Base-by-base conservation (phyloP, 2,329 filamentous ascomycete species). In the Periconia macrospinosa region DNA sequence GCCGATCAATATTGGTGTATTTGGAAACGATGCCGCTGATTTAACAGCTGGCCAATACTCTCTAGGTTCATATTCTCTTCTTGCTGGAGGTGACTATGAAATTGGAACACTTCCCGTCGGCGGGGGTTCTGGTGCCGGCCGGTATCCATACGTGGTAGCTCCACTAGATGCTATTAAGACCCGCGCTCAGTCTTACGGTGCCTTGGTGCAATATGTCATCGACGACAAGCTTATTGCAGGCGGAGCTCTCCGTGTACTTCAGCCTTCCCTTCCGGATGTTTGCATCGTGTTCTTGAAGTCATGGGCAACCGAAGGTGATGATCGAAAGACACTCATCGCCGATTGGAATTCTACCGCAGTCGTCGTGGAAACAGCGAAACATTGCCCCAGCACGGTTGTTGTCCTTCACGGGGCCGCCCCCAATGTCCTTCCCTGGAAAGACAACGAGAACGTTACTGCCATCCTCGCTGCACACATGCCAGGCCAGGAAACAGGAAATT, bases 251-350 rank as follows among this genome's bases (percentile, higher is more conserved):
- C 14, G 53, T 9, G 54, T 42, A 18, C 56, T 67, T 9, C 64
- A 67, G 20, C 75, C 77, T 30, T 46, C 59, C n/a, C 63, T 78
- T 1, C 57, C 64, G 6, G 75, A 78, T 11, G 80, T 83, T 2
- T 78, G 59, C 62, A 67, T 86, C 2, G 79, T 86, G 7, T 84
- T 86, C 66, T 69, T 85, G 47, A 86, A 85, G 79, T 80, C 66
- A 6, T 80, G 69, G 64, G 77, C 77, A 0, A 69, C 64, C 1
- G 79, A 81, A 61, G 76, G 77, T 27, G 57, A 61, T 6, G 79
- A 81, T 53, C 70, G 78, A 8, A 50, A 54, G 0, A 66, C 65
- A 0, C 63, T 80, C 11, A 58, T 73, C 13, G 62, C 73, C 14
- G 75, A 79, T 50, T 78, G 76, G 71, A 76, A 79, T 57, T 66